Percentiles rank a stretch among this genome's conserved stretches.
These are phyloP conservation scores for Lithohypha guttulata DNA, from an alignment of 2,329 filamentous ascomycete species.

Conservation along the genomic window DNA sequence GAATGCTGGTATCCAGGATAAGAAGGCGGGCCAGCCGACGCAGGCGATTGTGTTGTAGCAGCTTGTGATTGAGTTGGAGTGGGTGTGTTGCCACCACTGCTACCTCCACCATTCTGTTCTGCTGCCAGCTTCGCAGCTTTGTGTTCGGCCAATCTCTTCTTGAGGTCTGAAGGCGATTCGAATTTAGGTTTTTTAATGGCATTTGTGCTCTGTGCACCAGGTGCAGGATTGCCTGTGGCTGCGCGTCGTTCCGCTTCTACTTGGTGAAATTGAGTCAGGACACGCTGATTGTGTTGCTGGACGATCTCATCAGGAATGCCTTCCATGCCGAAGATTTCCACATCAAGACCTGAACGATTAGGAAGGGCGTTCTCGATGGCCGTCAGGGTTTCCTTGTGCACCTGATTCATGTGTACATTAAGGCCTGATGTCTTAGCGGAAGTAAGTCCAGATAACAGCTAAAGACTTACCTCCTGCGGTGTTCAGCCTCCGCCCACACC, in stretches of 20 bases:
- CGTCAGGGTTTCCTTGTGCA: constrained; percentile 85
- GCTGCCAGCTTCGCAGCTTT: constrained; percentile 51
- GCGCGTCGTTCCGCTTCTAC: constrained; percentile 72
- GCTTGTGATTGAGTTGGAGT: constrained; percentile 39
- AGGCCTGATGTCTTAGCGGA: constrained; percentile 53
- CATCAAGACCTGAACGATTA: constrained; percentile 72
- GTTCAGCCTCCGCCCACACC: constrained; percentile 77
- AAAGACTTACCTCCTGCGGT: constrained; percentile 81
- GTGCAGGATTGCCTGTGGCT: constrained; percentile 71
- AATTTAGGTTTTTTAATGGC: constrained; percentile 54
- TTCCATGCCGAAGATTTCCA: constrained; percentile 98
- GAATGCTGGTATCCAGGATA: constrained; percentile 19
- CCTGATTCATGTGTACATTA: constrained; percentile 93
- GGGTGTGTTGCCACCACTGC: constrained; percentile 49
- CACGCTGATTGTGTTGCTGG: constrained; percentile 73
- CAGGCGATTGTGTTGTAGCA: constrained; percentile 16
- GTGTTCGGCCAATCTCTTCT: constrained; percentile 67
- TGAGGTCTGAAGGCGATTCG: constrained; percentile 66
- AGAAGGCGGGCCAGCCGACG: constrained; percentile 13
- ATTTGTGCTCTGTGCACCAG: constrained; percentile 44
- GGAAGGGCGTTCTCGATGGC: constrained; percentile 86
- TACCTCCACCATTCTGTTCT: constrained; percentile 46
- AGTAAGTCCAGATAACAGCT: too few species aligned
- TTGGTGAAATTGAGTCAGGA: constrained; percentile 76
- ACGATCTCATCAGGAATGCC: constrained; percentile 81